Percentiles rank a stretch among this genome's conserved stretches.
Evolutionary conservation across 2,329 filamentous ascomycete genomes (phyloP).

Genomic region (Camptophora hylomeconis): DNA sequence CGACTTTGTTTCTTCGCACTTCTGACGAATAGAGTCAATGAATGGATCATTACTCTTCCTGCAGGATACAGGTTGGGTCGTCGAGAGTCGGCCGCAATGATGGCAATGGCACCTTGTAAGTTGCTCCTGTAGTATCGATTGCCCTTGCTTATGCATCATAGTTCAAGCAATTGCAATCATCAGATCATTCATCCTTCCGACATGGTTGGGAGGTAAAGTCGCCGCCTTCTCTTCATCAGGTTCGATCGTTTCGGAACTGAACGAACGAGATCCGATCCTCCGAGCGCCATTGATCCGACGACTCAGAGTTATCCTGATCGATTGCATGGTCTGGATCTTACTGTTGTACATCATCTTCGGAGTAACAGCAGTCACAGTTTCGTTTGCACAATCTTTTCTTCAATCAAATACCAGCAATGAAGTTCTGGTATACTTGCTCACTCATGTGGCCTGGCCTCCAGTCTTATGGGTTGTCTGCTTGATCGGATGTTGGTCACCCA

Average conservation of each 20-base stretch:
- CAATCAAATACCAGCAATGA: conserved; percentile 19
- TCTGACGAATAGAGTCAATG: conserved; percentile 35
- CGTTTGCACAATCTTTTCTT: conserved; percentile 11
- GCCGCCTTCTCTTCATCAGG: conserved; percentile 44
- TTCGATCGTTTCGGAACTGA: conserved; percentile 37
- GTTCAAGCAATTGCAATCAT: conserved; percentile 33
- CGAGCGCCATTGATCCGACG: conserved; percentile 30
- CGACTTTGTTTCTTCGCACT: conserved; percentile 35
- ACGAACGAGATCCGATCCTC: conserved; percentile 35
- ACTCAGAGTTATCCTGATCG: conserved; percentile 36
- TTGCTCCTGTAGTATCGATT: conserved; percentile 19
- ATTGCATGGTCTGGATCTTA: conserved; percentile 40
- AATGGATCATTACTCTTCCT: conserved; percentile 39
- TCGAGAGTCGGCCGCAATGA: conserved; percentile 36
- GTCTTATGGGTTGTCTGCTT: conserved; percentile 38
- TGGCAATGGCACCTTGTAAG: conserved; percentile 45
- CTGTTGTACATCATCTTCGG: conserved; percentile 36
- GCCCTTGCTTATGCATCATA: conserved; percentile 5
- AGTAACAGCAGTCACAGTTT: conserved; percentile 23
- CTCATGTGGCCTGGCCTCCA: conserved; percentile 47
- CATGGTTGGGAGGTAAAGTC: conserved; percentile 41
- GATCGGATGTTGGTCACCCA: conserved; percentile 38
- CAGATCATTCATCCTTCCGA: conserved; percentile 39
- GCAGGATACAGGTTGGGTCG: conserved; percentile 42
- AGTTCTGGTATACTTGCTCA: conserved; percentile 36